phyloP scores from a whole-genome alignment of 305 asterid genomes.

The Petunia hybrid region DNA sequence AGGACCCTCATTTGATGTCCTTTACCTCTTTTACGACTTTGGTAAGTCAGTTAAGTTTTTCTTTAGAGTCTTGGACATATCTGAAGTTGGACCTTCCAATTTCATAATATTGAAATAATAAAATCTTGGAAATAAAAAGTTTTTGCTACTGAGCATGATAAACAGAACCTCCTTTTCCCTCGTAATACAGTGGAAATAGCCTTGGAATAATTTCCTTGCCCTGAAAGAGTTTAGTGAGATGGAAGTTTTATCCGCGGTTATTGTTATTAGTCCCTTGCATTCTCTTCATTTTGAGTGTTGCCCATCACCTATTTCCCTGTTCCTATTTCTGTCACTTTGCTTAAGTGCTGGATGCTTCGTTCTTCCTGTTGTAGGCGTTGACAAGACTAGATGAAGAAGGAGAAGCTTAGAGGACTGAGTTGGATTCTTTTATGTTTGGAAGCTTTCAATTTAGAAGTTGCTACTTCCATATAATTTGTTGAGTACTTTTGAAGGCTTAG shows the following conservation, averaged over 20 bases:
- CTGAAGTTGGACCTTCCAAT: neutral
- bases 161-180: slow-evolving; percentile 10
- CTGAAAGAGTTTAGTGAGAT: slow-evolving; percentile 19
- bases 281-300: slow-evolving; percentile 39
- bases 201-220: neutral
- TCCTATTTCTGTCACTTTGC: slow-evolving; percentile 43
- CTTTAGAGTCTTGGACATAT: slow-evolving; percentile 17
- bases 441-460: slow-evolving; percentile 48
- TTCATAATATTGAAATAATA: neutral
- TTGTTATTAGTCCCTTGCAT: slow-evolving; percentile 15
- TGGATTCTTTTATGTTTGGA: slow-evolving; percentile 46
- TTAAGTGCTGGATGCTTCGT: slow-evolving; percentile 56
- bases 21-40: slow-evolving; percentile 54
- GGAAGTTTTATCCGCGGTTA: neutral
- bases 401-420: slow-evolving; percentile 62
- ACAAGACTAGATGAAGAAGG: slow-evolving; percentile 93
- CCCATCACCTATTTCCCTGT: slow-evolving; percentile 38
- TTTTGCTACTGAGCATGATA: slow-evolving; percentile 26
- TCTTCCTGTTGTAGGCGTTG: slow-evolving; percentile 82
- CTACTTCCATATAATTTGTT: slow-evolving; percentile 41
- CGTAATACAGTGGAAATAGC: slow-evolving; percentile 7
- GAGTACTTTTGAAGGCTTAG: slow-evolving; percentile 33
- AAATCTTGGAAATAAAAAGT: neutral
- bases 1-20: slow-evolving; percentile 74
- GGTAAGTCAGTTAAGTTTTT: slow-evolving; percentile 69